Percentiles rank a stretch among this genome's conserved stretches.
Evolutionary conservation across 73 alveolate species (phyloP).

Genomic region (Stentor coeruleus): DNA sequence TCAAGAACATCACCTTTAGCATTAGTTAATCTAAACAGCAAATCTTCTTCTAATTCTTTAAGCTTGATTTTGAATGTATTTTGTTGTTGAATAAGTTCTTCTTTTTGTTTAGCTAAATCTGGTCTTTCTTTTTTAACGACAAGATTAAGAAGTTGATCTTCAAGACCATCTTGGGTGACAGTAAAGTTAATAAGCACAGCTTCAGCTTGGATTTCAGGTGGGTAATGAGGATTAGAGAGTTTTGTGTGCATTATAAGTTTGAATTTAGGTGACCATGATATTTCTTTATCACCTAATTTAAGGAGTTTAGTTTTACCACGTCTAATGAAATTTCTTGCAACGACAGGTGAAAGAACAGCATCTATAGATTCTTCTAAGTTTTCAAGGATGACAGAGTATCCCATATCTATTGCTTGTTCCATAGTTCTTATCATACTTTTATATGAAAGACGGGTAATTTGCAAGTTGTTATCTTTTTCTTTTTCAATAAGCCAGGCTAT

Average conservation of each 20-base stretch:
- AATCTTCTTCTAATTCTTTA: conserved; percentile 87
- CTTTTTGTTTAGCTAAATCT: conserved; percentile 95
- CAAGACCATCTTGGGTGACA: conserved; percentile 99
- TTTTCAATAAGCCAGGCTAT: conserved; percentile 97
- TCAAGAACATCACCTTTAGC: conserved; percentile 96
- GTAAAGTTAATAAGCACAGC: conserved; percentile 99
- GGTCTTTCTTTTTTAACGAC: conserved; percentile 99
- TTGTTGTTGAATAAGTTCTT: conserved; percentile 98
- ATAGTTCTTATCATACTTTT: conserved; percentile 38
- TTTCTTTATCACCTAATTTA: conserved; percentile 97
- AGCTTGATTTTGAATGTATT: conserved; percentile 95
- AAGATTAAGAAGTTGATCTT: conserved; percentile 97
- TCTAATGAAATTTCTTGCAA: conserved; percentile 65
- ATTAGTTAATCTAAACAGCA: conserved; percentile 77
- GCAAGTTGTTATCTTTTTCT: conserved; percentile 82
- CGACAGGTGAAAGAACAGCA: conserved; percentile 99
- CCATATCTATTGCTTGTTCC: conserved; percentile 80
- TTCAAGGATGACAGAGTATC: conserved; percentile 97
- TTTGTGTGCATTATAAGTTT: conserved; percentile 98
- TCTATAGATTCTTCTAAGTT: conserved; percentile 98
- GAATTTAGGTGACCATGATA: conserved; percentile 92
- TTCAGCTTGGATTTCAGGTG: conserved; percentile 99
- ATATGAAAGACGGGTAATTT: conserved; percentile 60
- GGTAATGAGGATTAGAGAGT: conserved; percentile 99
- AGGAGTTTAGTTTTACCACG: conserved; percentile 83